Percentiles rank a stretch among this genome's conserved stretches.
These are phyloP conservation scores for Salix suchowensis DNA, from an alignment of 345 rosid genomes.

Conservation along the genomic window DNA sequence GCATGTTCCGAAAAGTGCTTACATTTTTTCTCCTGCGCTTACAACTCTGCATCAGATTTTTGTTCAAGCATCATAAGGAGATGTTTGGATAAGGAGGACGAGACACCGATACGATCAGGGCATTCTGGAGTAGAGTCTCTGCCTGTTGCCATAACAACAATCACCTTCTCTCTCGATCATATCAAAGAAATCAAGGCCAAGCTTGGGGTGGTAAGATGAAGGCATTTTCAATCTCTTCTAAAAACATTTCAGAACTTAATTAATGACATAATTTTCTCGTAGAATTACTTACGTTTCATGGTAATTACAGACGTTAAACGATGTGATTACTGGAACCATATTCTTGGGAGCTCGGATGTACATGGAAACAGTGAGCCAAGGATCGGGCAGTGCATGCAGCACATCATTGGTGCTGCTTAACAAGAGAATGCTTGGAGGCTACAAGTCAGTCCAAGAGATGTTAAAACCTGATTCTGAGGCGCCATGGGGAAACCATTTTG, in stretches of 20 bases:
- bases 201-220: constrained; percentile 29
- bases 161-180: constrained; percentile 32
- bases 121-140: constrained; percentile 23
- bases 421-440: constrained; percentile 36
- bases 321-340: constrained; percentile 41
- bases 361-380: constrained; percentile 29
- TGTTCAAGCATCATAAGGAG: constrained; percentile 31
- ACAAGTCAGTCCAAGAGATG: constrained; percentile 47
- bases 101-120: constrained; percentile 31
- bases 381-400: constrained; percentile 14
- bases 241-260: too few relatives aligned
- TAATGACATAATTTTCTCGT: too few relatives aligned
- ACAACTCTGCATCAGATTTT: constrained; percentile 30
- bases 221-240: neutral
- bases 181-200: constrained; percentile 33
- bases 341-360: constrained; percentile 44
- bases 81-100: constrained; percentile 30
- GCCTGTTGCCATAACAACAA: constrained; percentile 21
- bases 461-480: constrained; percentile 25
- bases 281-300: too few relatives aligned
- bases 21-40: constrained; percentile 6
- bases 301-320: constrained; percentile 43
- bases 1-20: neutral
- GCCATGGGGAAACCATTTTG: constrained; percentile 48
- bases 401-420: constrained; percentile 47